Base-by-base conservation (phyloP, 1,139 yeast genomes). In the Meyerozyma guilliermondii region DNA sequence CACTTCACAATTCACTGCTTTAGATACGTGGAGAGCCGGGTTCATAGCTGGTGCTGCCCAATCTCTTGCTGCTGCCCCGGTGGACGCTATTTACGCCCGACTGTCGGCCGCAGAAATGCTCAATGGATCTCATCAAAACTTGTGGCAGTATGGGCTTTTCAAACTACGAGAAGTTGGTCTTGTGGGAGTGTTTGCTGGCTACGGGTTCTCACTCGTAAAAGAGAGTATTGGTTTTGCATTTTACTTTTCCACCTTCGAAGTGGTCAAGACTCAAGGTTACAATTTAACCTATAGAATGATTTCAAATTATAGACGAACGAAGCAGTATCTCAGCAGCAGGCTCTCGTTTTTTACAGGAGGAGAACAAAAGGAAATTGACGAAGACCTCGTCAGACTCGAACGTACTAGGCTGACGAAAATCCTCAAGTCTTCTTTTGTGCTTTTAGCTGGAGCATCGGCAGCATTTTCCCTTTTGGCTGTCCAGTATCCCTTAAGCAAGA, bases 51-150 rank as follows among this genome's bases (percentile, higher is more conserved):
- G 97, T 1, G 80, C 83, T 0, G 80, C 81, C 11, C 96, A 92
- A 54, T 85, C 95, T 14, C 65, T 87, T n/a, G 92, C 89, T 1
- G 96, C 96, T 1, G 95, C 97, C 2, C 98, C 98, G 0, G 76
- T 91, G 3, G 97, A 91, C 62, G 96, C 97, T 7, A 81, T 91
- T 7, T 87, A 85, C 54, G 80, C 95, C 1, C 71, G 97, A 51
- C 86, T 89, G 56, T 74, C 82, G 2, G 84, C 88, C 1, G 76
- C 84, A 5, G 96, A 87, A 51, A 66, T 88, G 48, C 63, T 88
- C 22, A 74, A 74, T 43, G 87, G 89, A 5, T 71, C 76, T 31
- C 87, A 86, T 58, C 78, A 77, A 42, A 83, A 85, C 45, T 60
- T 89, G 46, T 87, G 96, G 95, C 63, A 67, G 30, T 91, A 87